Evolutionary conservation across 2,329 filamentous ascomycete genomes (phyloP), one percentile per base, ranked within the genome.

Genomic region (Coleophoma crateriformis): DNA sequence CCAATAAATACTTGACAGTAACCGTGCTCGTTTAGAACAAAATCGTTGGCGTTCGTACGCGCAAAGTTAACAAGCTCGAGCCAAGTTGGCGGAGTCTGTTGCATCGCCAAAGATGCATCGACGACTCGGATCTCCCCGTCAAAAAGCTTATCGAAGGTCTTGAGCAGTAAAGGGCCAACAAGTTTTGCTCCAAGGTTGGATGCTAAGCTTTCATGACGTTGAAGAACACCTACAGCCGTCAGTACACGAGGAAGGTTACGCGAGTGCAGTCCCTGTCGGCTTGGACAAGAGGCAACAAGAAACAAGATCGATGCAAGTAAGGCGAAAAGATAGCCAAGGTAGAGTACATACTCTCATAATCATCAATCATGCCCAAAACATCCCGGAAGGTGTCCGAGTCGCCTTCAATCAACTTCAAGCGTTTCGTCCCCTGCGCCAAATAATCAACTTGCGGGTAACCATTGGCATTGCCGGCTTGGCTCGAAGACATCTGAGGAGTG

Each of bases 41-140:
- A 94, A 49, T 92, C 87, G 56, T 82, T 78, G 0, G 89, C 87
- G 55, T 90, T 90, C 55, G 82, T 82, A 62, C 87, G 87, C 55
- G 90, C 87, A 68, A 91, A 94, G 56, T 87, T 83, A 57, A 95
- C 87, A 47, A 95, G 84, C 61, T 95, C 90, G 37, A 94, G 74
- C 90, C 90, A 96, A 12, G 83, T 86, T 49, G 94, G 78, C 6
- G 75, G 76, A 4, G 76, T 78, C 33, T 69, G 82, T 67, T 78
- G 87, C 59, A 75, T 76, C 50, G 83, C 77, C 32, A 77, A 46
- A 64, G 70, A 47, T 58, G 71, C 10, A 68, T 74, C 48, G 64
- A 60, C 48, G 32, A 64, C 49, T 48, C 61, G 82, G 53, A 91
- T 90, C 19, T 87, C 83, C 0, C 87, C 87, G 56, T 95, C 89